These are phyloP conservation scores for Tulasnella sp. DNA, from an alignment of 768 basidiomycete species.

Conservation along the genomic window DNA sequence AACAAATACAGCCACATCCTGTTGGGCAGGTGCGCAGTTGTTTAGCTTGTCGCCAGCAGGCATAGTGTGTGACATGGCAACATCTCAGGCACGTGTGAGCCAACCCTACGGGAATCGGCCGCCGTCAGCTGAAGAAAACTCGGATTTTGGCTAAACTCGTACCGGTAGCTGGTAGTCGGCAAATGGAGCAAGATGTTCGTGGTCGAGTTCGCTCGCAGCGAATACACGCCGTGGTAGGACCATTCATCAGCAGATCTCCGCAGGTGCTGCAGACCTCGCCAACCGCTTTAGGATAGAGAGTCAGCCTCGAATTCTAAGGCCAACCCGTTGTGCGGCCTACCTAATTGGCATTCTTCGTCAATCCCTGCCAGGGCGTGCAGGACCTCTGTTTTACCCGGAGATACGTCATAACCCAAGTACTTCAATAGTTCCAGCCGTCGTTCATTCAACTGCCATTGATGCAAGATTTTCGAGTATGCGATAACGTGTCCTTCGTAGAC, in stretches of 20 bases:
- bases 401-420: conserved; percentile 38
- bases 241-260: conserved; percentile 31
- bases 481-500: conserved; percentile 46
- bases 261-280: conserved; percentile 41
- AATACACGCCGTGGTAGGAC: conserved; percentile 34
- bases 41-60: conserved; percentile 47
- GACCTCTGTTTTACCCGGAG: conserved; percentile 23
- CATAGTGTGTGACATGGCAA: conserved; percentile 56
- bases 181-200: conserved; percentile 57
- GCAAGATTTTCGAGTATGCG: conserved; percentile 66
- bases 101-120: conserved; percentile 39
- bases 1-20: conserved; percentile 61
- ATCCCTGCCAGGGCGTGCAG: not conserved
- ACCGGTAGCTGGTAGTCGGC: conserved; percentile 72
- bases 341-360: not conserved
- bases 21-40: conserved; percentile 50
- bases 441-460: conserved; percentile 60
- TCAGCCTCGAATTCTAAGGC: conserved; percentile 34
- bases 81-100: conserved; percentile 55
- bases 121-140: not conserved
- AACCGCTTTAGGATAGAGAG: conserved; percentile 28
- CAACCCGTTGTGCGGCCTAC: not conserved
- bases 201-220: conserved; percentile 39
- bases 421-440: conserved; percentile 71
- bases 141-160: conserved; percentile 19